Conservation (phyloP, 768 basidiomycete species). For the Boletus huronensis region DNA sequence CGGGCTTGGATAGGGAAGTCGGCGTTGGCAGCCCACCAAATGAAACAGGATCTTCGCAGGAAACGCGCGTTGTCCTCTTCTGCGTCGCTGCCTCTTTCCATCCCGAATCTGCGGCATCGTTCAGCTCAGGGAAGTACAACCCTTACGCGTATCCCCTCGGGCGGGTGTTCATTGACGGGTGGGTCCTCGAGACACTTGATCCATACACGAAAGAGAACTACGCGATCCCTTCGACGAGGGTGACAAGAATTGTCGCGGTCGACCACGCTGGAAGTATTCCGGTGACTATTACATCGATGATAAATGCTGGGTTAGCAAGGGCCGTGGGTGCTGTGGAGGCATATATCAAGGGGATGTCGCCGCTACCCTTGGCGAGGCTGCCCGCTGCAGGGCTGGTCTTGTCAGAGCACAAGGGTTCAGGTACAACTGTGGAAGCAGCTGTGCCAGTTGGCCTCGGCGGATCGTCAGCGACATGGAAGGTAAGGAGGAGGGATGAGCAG, state of each 20-base stretch:
- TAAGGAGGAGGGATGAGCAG: constrained; percentile 56
- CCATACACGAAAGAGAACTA: constrained; percentile 94
- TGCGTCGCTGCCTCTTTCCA: constrained; percentile 82
- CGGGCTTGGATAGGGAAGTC: constrained; percentile 40
- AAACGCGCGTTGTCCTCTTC: constrained; percentile 65
- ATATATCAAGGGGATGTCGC: constrained; percentile 61
- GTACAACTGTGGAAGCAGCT: constrained; percentile 34
- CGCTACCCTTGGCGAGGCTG: constrained; percentile 63
- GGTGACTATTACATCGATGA: constrained; percentile 77
- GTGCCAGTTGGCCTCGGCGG: constrained; percentile 22
- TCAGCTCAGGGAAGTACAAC: constrained; percentile 71
- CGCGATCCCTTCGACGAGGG: constrained; percentile 88
- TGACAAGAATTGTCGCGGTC: constrained; percentile 78
- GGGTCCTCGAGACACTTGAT: constrained; percentile 95
- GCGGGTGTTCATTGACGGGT: constrained; percentile 83
- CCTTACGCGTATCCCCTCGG: constrained; percentile 71
- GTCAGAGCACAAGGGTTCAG: constrained; percentile 41
- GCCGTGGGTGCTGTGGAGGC: constrained; percentile 71
- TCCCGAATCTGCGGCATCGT: constrained; percentile 54
- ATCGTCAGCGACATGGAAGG: constrained; percentile 48
- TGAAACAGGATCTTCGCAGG: constrained; percentile 34
- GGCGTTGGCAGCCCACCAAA: constrained; percentile 20
- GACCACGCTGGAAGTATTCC: constrained; percentile 88
- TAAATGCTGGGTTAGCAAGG: constrained; percentile 74
- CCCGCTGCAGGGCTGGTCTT: constrained; percentile 65